Evolutionary conservation across 192 early-diverging fungal species (phyloP).

Genomic region (Umbelopsis sp.): DNA sequence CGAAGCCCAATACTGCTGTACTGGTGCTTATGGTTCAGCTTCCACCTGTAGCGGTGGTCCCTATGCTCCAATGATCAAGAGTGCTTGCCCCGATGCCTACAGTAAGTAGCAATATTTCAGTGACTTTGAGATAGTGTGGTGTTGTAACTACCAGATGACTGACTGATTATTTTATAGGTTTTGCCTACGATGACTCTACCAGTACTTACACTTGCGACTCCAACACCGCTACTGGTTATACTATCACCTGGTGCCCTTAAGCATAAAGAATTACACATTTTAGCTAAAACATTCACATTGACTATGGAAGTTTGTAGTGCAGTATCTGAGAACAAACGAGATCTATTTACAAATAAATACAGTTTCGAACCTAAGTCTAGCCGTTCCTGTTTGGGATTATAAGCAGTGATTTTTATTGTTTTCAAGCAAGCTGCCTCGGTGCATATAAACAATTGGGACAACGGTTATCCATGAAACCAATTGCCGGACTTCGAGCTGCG

Average conservation of each 20-base stretch:
- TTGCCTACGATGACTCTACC: constrained; percentile 34
- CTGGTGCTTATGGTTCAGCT: constrained; percentile 24
- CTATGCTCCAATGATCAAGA: constrained; percentile 33
- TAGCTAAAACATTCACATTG: not conserved
- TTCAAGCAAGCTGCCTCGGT: not conserved
- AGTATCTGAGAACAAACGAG: too few species aligned
- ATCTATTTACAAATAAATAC: too few species aligned
- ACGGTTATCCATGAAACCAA: too few species aligned
- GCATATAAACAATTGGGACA: too few species aligned
- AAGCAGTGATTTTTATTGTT: not conserved
- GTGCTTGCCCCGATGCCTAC: constrained; percentile 30
- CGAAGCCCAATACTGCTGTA: constrained; percentile 32
- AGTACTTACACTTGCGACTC: constrained; percentile 31
- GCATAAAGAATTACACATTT: too few species aligned
- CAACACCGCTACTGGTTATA: constrained; percentile 10
- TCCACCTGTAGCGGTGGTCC: constrained; percentile 29
- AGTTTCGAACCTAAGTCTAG: too few species aligned
- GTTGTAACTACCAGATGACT: not conserved
- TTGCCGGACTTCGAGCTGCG: too few species aligned
- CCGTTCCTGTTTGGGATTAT: too few species aligned
- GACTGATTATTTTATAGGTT: constrained; percentile 3
- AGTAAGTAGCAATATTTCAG: constrained; percentile 6
- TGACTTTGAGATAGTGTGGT: too few species aligned
- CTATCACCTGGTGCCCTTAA: constrained; percentile 21
- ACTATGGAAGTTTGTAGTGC: too few species aligned